phyloP scores from a whole-genome alignment of 345 rosid genomes.

The Lepidium africanum region DNA sequence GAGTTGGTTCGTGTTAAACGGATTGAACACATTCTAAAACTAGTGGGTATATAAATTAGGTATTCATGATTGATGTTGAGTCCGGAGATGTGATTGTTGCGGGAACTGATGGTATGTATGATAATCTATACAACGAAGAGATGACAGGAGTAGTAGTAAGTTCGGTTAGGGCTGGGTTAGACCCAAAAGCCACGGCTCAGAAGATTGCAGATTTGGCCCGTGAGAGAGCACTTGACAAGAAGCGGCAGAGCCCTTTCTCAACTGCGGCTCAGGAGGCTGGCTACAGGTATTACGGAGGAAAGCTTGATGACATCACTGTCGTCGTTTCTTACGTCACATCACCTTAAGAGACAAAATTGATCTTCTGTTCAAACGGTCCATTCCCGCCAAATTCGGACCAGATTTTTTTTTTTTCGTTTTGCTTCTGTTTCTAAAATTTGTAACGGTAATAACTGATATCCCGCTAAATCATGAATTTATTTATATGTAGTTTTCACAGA shows the following conservation, averaged over 20 bases:
- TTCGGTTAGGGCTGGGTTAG: slow-evolving; percentile 58
- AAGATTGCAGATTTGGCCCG: slow-evolving; percentile 89
- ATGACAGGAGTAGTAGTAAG: slow-evolving; percentile 72
- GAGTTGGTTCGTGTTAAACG: neutral
- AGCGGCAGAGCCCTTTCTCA: slow-evolving; percentile 83
- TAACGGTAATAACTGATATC: neutral
- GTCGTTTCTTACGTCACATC: slow-evolving; percentile 65
- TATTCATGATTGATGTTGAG: slow-evolving; percentile 62
- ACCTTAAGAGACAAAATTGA: neutral
- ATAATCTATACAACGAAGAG: slow-evolving; percentile 82
- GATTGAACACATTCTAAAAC: neutral
- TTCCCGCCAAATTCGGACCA: neutral
- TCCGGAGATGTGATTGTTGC: slow-evolving; percentile 82
- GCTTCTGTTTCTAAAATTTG: neutral
- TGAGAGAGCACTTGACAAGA: slow-evolving; percentile 59
- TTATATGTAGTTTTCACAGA: neutral
- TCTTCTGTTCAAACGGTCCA: neutral
- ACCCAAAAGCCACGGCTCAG: slow-evolving; percentile 65
- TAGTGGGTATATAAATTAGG: slow-evolving; percentile 29
- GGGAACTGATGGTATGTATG: slow-evolving; percentile 94
- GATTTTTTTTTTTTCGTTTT: neutral
- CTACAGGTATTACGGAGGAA: slow-evolving; percentile 82
- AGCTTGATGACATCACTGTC: slow-evolving; percentile 92
- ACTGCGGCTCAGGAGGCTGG: slow-evolving; percentile 93
- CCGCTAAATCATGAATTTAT: neutral